These are phyloP conservation scores for Fraxinus anomala DNA, from an alignment of 257 asterid genomes.

Conservation along the genomic window DNA sequence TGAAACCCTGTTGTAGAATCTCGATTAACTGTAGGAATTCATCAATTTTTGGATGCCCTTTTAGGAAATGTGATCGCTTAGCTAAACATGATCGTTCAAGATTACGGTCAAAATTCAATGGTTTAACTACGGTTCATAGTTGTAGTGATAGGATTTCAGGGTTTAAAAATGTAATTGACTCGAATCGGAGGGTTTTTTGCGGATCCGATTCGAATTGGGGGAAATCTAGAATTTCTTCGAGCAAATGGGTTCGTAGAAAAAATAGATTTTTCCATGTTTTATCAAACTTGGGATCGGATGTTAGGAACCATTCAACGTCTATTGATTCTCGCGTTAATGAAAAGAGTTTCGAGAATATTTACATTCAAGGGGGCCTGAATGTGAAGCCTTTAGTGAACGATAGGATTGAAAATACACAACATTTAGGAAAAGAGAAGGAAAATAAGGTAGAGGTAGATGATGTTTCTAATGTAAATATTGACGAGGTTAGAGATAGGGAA, in stretches of 20 bases:
- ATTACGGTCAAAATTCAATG: constrained; percentile 37
- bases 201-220: constrained; percentile 56
- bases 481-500: constrained; percentile 24
- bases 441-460: constrained; percentile 24
- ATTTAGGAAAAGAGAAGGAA: constrained; percentile 9
- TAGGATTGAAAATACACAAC: constrained; percentile 38
- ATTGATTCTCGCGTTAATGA: constrained; percentile 49
- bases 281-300: constrained; percentile 65
- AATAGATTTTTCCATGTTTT: constrained; percentile 31
- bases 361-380: constrained; percentile 59
- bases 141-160: constrained; percentile 31
- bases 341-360: constrained; percentile 59
- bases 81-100: constrained; percentile 35
- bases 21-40: constrained; percentile 49
- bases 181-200: constrained; percentile 53
- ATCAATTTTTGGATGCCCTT: constrained; percentile 50
- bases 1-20: constrained; percentile 58
- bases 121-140: constrained; percentile 25
- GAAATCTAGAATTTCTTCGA: constrained; percentile 40
- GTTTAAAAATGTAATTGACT: constrained; percentile 36
- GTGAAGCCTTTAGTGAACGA: constrained; percentile 61
- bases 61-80: constrained; percentile 36
- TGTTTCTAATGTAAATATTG: constrained; percentile 30
- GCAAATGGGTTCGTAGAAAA: constrained; percentile 36
- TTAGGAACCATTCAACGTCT: constrained; percentile 61